Conservation (phyloP, 192 early-diverging fungal genomes). For the Chytriomyces sp. region DNA sequence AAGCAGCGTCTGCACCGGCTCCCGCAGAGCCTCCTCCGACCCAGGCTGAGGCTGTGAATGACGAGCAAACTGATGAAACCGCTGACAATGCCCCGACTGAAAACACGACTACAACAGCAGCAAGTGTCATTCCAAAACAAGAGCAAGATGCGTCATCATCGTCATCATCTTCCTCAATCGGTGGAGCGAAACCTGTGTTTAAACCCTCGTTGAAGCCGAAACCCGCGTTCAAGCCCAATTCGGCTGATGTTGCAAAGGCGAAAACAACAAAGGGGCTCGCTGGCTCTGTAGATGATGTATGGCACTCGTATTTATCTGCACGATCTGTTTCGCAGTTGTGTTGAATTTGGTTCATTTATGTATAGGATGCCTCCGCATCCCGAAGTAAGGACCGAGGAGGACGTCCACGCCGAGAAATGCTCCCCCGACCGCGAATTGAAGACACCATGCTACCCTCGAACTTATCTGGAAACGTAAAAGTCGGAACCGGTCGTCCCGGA, state of each 20-base stretch:
- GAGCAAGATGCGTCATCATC: not conserved
- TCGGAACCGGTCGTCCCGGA: not conserved
- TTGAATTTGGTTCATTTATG: too few relatives aligned
- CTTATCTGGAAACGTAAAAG: not conserved
- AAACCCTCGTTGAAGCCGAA: not conserved
- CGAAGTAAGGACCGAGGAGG: too few relatives aligned
- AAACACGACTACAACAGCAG: not conserved
- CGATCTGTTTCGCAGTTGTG: too few relatives aligned
- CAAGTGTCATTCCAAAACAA: not conserved
- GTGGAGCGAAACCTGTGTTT: not conserved
- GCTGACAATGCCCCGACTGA: not conserved
- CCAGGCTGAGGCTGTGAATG: not conserved
- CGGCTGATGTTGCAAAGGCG: constrained; percentile 14
- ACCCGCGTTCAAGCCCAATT: constrained; percentile 18
- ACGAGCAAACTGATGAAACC: not conserved
- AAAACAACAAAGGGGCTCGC: constrained; percentile 9
- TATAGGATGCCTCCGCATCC: too few relatives aligned
- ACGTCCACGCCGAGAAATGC: constrained; percentile 7
- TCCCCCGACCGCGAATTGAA: not conserved
- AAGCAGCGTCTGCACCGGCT: not conserved
- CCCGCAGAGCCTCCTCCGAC: not conserved
- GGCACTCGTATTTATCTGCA: not conserved
- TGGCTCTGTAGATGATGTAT: not conserved
- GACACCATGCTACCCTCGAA: constrained; percentile 17
- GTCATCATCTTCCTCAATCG: not conserved